Evolutionary conservation across 345 rosid species (phyloP), one percentile per base, ranked within the genome.

Genomic region (Gossypium longicalyx): DNA sequence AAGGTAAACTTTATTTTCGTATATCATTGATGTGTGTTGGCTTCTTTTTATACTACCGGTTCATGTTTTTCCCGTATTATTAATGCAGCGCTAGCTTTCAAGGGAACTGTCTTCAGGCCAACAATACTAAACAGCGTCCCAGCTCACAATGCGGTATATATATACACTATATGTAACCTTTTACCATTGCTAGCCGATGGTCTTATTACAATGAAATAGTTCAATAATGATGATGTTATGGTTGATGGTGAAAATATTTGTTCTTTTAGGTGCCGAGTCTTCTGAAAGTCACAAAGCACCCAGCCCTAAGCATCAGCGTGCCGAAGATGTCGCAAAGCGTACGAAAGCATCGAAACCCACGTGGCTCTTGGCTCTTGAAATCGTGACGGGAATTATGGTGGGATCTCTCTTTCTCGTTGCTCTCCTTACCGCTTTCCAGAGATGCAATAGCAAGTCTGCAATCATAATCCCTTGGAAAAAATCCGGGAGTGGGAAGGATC

Each of bases 391-490:
- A 75, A 79, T 85, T 78, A 85, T 88, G 97, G 90, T 86, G 73
- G 98, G 92, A 51, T 85, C 85, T 76, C 78, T 94, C 58, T 58
- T 87, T 79, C 80, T 93, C 7, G 56, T 93, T 47, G 95, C 88
- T 62, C 56, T 88, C 70, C 66, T 93, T 76, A 85, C 93, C 29
- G 90, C 89, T 69, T 34, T 91, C 53, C 90, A 83, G 65, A 89
- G 93, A 82, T 93, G 89, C 85, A 89, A 88, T 34, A 84, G 77
- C 84, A 91, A 90, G 78, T 77, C 98, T 12, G 86, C 97, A 58
- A 79, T 91, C 77, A 91, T 93, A 77, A 93, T 91, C 61, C 98
- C 99, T 62, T 91, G 98, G 99, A 95, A 91, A 84, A 94, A 94
- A 86, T 94, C 96, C 12, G 79, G 84, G 1, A 91, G 91, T 61